phyloP scores from a whole-genome alignment of 495 filamentous ascomycete genomes.

The Aspergillus steynii region DNA sequence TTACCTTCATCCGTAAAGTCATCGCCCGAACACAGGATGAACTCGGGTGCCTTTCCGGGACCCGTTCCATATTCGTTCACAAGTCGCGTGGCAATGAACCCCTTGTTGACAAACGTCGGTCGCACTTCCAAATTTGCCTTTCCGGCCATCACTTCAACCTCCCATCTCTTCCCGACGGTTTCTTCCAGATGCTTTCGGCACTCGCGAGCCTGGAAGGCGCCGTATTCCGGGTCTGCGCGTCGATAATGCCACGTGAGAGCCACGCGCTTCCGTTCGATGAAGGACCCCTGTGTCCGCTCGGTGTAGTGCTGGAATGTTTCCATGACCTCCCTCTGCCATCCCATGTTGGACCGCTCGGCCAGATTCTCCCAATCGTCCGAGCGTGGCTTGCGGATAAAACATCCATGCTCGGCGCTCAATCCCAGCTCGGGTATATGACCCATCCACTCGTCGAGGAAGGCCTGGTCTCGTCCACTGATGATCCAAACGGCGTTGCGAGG shows the following conservation, averaged over 20 bases:
- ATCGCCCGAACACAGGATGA: constrained; percentile 87
- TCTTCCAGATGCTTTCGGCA: constrained; percentile 75
- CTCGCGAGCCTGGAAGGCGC: constrained; percentile 68
- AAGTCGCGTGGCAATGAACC: constrained; percentile 81
- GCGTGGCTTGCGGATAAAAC: constrained; percentile 81
- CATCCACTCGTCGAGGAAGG: constrained; percentile 83
- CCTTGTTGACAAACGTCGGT: constrained; percentile 95
- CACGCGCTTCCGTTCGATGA: constrained; percentile 88
- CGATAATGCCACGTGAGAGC: constrained; percentile 98
- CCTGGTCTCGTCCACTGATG: constrained; percentile 88
- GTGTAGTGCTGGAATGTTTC: constrained; percentile 82
- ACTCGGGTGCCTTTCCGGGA: constrained; percentile 61
- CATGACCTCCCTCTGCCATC: constrained; percentile 80
- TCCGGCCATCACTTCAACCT: constrained; percentile 91
- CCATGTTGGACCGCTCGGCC: constrained; percentile 79
- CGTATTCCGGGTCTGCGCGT: constrained; percentile 80
- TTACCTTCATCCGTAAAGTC: constrained; percentile 97
- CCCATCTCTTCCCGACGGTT: constrained; percentile 72
- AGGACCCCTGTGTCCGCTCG: constrained; percentile 81
- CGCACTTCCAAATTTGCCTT: constrained; percentile 97
- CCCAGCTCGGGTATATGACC: constrained; percentile 83
- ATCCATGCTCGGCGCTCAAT: constrained; percentile 92
- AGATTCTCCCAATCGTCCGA: constrained; percentile 79
- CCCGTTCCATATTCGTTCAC: constrained; percentile 61
- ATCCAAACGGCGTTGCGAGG: constrained; percentile 92